Conservation (phyloP, 768 basidiomycete genomes). For the Chalciporus pseudorubinellus region DNA sequence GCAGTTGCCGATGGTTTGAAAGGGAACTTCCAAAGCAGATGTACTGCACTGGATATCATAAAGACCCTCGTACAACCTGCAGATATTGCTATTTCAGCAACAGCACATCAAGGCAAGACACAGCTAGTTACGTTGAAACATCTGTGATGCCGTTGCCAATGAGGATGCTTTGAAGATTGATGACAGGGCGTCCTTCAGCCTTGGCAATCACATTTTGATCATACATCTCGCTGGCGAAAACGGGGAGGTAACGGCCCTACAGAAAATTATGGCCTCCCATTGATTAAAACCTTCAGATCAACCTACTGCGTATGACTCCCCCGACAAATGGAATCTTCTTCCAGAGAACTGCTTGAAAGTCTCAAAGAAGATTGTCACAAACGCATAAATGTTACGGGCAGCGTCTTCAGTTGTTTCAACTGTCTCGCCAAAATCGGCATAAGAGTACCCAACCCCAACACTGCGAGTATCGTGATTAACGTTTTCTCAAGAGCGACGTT, state of each 20-base stretch:
- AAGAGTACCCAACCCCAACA: constrained; percentile 71
- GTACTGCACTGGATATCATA: constrained; percentile 51
- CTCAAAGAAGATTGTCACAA: constrained; percentile 77
- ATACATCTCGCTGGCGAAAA: constrained; percentile 74
- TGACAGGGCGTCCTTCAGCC: constrained; percentile 45
- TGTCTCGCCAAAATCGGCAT: constrained; percentile 65
- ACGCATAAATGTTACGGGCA: constrained; percentile 70
- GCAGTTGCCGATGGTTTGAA: constrained; percentile 40
- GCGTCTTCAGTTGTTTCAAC: constrained; percentile 80
- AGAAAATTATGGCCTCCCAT: background rate
- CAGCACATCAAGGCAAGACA: background rate
- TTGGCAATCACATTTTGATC: constrained; percentile 63
- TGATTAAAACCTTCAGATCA: background rate
- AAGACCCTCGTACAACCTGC: constrained; percentile 41
- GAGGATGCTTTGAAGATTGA: constrained; percentile 71
- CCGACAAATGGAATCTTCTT: constrained; percentile 66
- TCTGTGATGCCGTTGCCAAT: constrained; percentile 74
- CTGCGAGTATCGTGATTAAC: constrained; percentile 27
- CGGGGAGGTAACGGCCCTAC: constrained; percentile 67
- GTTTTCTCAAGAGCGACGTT: background rate
- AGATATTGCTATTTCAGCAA: background rate
- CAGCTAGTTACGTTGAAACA: constrained; percentile 40
- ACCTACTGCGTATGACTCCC: constrained; percentile 70
- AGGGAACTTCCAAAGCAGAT: constrained; percentile 51
- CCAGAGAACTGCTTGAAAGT: constrained; percentile 72